phyloP scores from a whole-genome alignment of 768 basidiomycete species.

The Lactifluus piperatus region DNA sequence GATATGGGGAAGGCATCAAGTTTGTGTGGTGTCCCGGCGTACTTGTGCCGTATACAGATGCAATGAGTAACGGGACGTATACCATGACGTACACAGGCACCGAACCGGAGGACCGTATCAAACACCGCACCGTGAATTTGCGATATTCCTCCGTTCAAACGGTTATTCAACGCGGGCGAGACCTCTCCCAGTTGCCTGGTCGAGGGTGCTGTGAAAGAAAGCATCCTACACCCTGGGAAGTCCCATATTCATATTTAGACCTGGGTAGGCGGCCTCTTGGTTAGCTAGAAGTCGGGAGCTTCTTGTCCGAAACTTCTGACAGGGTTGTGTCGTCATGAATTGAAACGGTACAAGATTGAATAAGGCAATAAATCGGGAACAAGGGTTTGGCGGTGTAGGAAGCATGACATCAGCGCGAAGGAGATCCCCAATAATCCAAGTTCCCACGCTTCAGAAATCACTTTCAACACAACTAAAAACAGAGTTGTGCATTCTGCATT shows the following conservation, averaged over 20 bases:
- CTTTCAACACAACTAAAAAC: too few relatives aligned
- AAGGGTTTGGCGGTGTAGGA: neutral
- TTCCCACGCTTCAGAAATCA: neutral
- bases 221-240: neutral
- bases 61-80: neutral
- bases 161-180: neutral
- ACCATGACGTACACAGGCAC: neutral
- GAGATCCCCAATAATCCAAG: neutral
- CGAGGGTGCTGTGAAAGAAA: neutral
- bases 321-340: slow-evolving; percentile 1
- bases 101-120: neutral
- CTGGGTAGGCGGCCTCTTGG: slow-evolving; percentile 1
- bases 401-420: neutral
- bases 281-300: neutral
- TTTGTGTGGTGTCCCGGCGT: neutral
- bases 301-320: slow-evolving; percentile 6
- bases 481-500: too few relatives aligned
- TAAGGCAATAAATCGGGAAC: slow-evolving; percentile 16
- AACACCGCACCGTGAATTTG: neutral
- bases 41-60: neutral
- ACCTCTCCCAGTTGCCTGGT: neutral
- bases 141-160: neutral
- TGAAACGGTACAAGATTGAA: neutral
- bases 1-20: neutral
- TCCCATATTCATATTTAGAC: neutral